Conservation (phyloP, 2,329 filamentous ascomycete species). For the Epichloe sp. region DNA sequence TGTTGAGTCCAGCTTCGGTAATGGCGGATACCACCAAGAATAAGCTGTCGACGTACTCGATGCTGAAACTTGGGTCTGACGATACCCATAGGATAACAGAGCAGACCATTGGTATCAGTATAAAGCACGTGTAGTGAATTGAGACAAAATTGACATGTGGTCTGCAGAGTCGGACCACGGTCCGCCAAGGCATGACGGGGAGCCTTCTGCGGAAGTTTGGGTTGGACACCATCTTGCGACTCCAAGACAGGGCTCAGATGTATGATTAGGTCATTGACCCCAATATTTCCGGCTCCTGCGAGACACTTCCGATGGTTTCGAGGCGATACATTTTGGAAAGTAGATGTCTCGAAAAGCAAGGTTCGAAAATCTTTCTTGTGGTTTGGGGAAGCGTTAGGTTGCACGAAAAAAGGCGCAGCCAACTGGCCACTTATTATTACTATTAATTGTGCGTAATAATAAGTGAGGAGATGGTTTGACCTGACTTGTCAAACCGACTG, state of each 20-base stretch:
- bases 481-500: too few species aligned
- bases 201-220: neutral
- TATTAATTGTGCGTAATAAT: too few species aligned
- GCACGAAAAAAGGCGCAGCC: neutral
- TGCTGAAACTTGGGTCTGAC: constrained; percentile 34
- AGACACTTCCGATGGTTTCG: neutral
- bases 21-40: constrained; percentile 56
- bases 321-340: neutral
- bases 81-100: constrained; percentile 50
- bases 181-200: neutral
- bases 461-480: too few species aligned
- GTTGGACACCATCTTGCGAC: neutral
- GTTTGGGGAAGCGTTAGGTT: neutral
- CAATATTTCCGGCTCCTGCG: neutral
- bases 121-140: constrained; percentile 55
- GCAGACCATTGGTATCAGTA: constrained; percentile 37
- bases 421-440: neutral
- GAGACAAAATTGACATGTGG: constrained; percentile 47
- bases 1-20: constrained; percentile 55
- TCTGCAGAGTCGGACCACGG: constrained; percentile 8
- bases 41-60: constrained; percentile 51
- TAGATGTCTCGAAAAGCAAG: neutral
- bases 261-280: neutral
- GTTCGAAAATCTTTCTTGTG: neutral
- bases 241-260: neutral